A percentile compares a stretch with the other conserved stretches of the same genome.
These are phyloP conservation scores for Arachis monticola DNA, from an alignment of 331 rosid species.

Conservation along the genomic window DNA sequence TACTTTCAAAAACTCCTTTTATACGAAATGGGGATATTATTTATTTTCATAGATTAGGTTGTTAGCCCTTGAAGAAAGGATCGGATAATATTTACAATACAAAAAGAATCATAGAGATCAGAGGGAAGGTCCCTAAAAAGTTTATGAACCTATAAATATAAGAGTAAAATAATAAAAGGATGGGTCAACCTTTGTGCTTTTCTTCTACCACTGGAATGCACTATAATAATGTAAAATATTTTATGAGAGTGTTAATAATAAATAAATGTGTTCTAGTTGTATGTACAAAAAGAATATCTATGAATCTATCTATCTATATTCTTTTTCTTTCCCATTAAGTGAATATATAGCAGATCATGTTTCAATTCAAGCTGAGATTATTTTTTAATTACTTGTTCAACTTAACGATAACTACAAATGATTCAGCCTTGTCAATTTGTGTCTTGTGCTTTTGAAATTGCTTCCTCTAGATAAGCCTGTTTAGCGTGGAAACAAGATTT, in stretches of 20 bases:
- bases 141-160: neutral
- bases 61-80: constrained; percentile 2
- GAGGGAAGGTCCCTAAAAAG: neutral
- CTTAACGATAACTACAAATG: constrained; percentile 52
- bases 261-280: no score
- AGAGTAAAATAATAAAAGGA: neutral
- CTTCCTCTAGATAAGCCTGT: constrained; percentile 36
- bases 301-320: neutral
- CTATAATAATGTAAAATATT: neutral
- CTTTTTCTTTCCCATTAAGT: neutral
- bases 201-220: constrained; percentile 30
- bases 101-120: neutral
- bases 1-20: neutral
- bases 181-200: constrained; percentile 27
- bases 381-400: constrained; percentile 36
- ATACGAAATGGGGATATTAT: neutral
- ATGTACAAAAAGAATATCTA: neutral
- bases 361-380: constrained; percentile 22
- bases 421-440: constrained; percentile 46
- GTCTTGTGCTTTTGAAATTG: constrained; percentile 45
- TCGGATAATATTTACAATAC: constrained; percentile 20
- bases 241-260: neutral
- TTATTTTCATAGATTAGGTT: constrained; percentile 1
- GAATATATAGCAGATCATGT: constrained; percentile 24
- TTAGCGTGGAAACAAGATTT: constrained; percentile 31